Evolutionary conservation across 1,139 yeast genomes (phyloP).

Genomic region (Yarrowia galli): DNA sequence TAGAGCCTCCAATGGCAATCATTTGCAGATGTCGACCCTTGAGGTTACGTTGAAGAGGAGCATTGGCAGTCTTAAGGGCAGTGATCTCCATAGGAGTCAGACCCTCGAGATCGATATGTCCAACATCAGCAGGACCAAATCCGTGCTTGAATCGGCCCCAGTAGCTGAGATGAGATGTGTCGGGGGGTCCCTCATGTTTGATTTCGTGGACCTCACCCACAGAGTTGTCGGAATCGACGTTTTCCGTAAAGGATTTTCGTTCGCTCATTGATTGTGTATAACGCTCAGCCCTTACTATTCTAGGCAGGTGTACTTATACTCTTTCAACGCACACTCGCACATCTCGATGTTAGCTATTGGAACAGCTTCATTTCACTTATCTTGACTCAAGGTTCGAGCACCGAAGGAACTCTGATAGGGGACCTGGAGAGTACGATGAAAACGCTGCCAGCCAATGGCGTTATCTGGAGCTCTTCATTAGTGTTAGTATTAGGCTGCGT

Average conservation of each 20-base stretch:
- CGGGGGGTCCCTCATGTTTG: constrained; percentile 12
- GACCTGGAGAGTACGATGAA: neutral
- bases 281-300: neutral
- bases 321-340: neutral
- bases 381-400: constrained; percentile 15
- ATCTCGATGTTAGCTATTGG: no score
- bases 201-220: constrained; percentile 21
- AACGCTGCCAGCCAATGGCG: constrained; percentile 27
- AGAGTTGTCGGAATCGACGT: constrained; percentile 20
- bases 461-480: neutral
- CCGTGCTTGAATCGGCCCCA: constrained; percentile 27
- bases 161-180: neutral
- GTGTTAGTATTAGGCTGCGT: constrained; percentile 1
- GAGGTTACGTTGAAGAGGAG: constrained; percentile 71
- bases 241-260: constrained; percentile 20
- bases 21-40: constrained; percentile 75
- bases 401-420: constrained; percentile 24
- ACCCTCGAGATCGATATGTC: constrained; percentile 46
- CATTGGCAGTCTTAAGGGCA: constrained; percentile 68
- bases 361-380: constrained; percentile 19
- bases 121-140: constrained; percentile 46
- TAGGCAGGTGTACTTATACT: neutral
- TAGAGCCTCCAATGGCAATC: constrained; percentile 89
- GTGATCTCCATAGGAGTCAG: constrained; percentile 71
- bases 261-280: constrained; percentile 1